Conservation (phyloP, 768 basidiomycete genomes). For the Rhizopogon roseolus region DNA sequence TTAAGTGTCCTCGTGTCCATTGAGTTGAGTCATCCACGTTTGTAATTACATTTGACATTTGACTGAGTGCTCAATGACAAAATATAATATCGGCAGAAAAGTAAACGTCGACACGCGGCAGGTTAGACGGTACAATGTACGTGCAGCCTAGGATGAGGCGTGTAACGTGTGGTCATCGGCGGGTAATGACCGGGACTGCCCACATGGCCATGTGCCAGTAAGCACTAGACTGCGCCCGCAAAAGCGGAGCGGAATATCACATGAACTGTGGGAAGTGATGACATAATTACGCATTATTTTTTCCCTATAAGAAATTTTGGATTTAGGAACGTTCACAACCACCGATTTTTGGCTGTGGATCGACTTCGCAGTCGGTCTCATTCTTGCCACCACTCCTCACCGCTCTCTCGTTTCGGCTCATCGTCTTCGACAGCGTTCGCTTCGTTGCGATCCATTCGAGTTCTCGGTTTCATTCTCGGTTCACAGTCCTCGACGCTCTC, state of each 20-base stretch:
- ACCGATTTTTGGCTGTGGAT: slow-evolving; percentile 36
- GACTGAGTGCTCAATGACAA: no score
- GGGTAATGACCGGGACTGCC: neutral
- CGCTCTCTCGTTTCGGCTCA: slow-evolving; percentile 25
- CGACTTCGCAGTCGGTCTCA: slow-evolving; percentile 43
- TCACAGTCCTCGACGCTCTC: slow-evolving; percentile 7
- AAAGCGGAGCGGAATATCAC: slow-evolving; percentile 3
- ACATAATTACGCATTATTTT: slow-evolving; percentile 18
- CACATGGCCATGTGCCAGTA: no score
- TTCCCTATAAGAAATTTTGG: slow-evolving; percentile 20
- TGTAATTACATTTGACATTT: neutral
- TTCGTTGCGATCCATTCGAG: slow-evolving; percentile 35
- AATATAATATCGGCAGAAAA: neutral
- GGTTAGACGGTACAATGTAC: neutral
- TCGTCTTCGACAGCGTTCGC: slow-evolving; percentile 39
- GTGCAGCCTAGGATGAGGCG: no score
- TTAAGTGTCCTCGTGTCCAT: neutral
- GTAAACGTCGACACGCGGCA: neutral
- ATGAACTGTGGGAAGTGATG: slow-evolving; percentile 19
- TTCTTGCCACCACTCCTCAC: slow-evolving; percentile 28
- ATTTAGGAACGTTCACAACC: slow-evolving; percentile 20
- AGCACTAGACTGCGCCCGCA: neutral
- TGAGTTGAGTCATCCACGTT: neutral
- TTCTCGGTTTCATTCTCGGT: slow-evolving; percentile 21
- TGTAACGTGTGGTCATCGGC: neutral